Base-by-base conservation (phyloP, 805 yeast species). In the Cyberlindnera lachancei region DNA sequence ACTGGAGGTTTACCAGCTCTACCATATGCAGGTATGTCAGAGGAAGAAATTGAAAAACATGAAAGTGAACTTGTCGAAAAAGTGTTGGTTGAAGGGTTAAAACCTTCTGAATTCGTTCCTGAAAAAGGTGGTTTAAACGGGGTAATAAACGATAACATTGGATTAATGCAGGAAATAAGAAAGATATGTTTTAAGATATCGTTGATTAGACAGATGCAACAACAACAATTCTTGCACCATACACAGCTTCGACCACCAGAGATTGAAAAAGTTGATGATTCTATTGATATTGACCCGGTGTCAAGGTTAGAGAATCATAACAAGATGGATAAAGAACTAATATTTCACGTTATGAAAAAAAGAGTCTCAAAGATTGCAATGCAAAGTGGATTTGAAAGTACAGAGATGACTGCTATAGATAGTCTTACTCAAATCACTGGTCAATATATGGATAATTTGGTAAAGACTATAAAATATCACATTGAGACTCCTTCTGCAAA, bases 331-430 rank as follows among this genome's bases (percentile, higher is more conserved):
- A 66, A 64, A n/a, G 73, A 69, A 3, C 65, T 86, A 11, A 80
- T 87, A 8, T 73, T 68, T 45, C 64, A 75, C 1, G 74, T 83
- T 0, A 58, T 92, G 61, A 68, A 74, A 42, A 75, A 81, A 44
- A 72, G 79, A 25, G 73, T 84, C 0, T 72, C 88, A 14, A 85
- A 86, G 40, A 61, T 92, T 14, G 75, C 84, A 1, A 90, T 92
- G 97, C 79, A 85, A 25, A 77, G 80, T 26, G 98, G 98, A 0
- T 92, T 84, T 61, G 97, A 92, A 58, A 63, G 81, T 1, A 72
- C 94, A 0, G 85, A 84, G 44, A 74, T 80, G 10, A 63, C 67
- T 29, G 96, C 96, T 6, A 68, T 84, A 17, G 80, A 83, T 40
- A 71, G 85, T 3, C 58, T 92, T 35, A 74, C 96, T 0, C 94